phyloP scores from a whole-genome alignment of 441 rosid genomes.

The Geranium incanum region DNA sequence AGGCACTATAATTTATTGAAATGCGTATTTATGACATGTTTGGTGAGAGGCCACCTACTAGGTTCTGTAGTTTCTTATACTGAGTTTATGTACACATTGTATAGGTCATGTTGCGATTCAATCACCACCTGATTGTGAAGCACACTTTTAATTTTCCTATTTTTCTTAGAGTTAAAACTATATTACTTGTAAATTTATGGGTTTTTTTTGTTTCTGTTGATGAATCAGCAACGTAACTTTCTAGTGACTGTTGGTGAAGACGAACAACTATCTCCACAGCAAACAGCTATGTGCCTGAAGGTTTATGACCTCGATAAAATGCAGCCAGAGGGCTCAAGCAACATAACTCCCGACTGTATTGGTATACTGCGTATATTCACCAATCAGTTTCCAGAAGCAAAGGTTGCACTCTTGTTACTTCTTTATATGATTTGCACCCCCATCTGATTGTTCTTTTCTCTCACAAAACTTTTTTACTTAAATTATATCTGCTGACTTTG shows the following conservation, averaged over 20 bases:
- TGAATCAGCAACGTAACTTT: constrained; percentile 79
- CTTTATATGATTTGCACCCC: background rate
- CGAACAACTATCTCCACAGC: constrained; percentile 69
- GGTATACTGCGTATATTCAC: constrained; percentile 84
- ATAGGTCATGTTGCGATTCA: background rate
- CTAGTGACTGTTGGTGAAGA: constrained; percentile 87
- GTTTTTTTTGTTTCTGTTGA: background rate
- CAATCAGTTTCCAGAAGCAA: constrained; percentile 83
- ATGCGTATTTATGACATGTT: background rate
- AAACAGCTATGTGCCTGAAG: constrained; percentile 77
- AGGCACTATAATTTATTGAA: background rate
- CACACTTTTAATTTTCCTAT: background rate
- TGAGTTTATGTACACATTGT: background rate
- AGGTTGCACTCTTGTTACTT: constrained; percentile 35
- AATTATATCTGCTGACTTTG: background rate
- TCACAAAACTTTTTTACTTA: background rate
- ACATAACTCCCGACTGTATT: constrained; percentile 65
- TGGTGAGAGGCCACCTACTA: background rate
- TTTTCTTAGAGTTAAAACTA: background rate
- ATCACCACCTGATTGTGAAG: background rate
- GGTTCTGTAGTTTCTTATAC: background rate
- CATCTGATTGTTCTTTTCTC: constrained; percentile 3
- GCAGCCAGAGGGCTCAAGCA: constrained; percentile 73
- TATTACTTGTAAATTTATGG: constrained; percentile 12
- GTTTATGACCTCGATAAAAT: constrained; percentile 86